These are phyloP conservation scores for Phlebiopsis flavidoalba DNA, from an alignment of 768 basidiomycete species.

Conservation along the genomic window DNA sequence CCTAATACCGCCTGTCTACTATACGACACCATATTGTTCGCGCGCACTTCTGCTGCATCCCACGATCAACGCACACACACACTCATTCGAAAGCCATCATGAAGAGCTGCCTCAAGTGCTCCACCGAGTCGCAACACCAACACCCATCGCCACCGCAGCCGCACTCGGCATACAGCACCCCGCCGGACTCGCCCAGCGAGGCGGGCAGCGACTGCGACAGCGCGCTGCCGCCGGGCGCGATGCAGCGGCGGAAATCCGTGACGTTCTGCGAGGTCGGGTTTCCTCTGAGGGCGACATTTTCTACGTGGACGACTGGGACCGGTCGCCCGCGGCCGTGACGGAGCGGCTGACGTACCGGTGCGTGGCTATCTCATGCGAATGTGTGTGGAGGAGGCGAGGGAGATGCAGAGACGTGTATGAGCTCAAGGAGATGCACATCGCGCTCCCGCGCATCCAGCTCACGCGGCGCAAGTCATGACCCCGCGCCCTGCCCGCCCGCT, in stretches of 20 bases:
- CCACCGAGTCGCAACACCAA: constrained; percentile 3
- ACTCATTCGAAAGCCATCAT: constrained; percentile 2
- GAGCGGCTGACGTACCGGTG: constrained; percentile 16
- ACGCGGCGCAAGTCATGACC: constrained; percentile 4
- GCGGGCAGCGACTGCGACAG: background rate
- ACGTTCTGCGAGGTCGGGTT: constrained; percentile 15
- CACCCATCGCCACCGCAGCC: background rate
- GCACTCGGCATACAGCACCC: background rate
- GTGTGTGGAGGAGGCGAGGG: background rate
- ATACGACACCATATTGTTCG: background rate
- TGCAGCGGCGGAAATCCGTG: constrained; percentile 14
- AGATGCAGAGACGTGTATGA: constrained; percentile 17
- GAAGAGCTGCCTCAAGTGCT: constrained; percentile 18
- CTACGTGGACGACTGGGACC: constrained; percentile 19
- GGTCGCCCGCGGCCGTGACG: constrained; percentile 15
- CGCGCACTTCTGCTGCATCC: background rate
- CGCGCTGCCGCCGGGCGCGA: background rate
- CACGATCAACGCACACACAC: background rate
- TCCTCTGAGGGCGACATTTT: constrained; percentile 18
- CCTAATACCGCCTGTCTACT: background rate
- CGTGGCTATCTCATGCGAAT: background rate
- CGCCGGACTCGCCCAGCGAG: constrained; percentile 4
- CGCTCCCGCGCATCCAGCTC: constrained; percentile 14
- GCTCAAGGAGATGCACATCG: constrained; percentile 17
- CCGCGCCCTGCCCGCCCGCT: background rate